These are phyloP conservation scores for Lactarius pseudohatsudake DNA, from an alignment of 768 basidiomycete species.

Conservation along the genomic window DNA sequence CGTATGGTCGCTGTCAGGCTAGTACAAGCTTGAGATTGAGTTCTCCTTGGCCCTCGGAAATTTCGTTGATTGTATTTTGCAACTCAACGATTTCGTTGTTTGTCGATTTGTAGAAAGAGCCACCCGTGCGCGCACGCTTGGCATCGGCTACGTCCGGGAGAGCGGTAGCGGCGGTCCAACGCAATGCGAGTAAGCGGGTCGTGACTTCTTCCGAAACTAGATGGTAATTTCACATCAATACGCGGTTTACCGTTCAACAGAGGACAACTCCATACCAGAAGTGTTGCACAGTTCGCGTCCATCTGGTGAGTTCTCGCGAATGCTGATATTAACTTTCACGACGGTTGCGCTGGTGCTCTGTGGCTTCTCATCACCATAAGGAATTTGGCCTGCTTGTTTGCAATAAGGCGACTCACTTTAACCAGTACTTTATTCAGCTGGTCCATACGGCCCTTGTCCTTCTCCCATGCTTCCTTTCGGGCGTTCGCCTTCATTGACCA, in stretches of 20 bases:
- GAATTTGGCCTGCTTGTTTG: background rate
- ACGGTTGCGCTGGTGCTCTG: background rate
- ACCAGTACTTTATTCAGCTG: background rate
- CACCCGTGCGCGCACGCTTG: conserved; percentile 13
- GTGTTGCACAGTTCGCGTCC: background rate
- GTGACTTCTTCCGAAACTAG: conserved; percentile 9
- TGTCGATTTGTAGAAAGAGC: conserved; percentile 14
- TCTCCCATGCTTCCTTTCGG: conserved; percentile 5
- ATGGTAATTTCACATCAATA: background rate
- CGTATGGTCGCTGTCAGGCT: conserved; percentile 1
- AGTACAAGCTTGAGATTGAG: conserved; percentile 10
- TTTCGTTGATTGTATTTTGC: background rate
- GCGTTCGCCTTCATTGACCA: background rate
- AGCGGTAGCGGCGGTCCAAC: conserved; percentile 9
- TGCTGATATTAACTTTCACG: conserved; percentile 8
- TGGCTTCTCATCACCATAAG: conserved; percentile 4
- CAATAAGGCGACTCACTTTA: conserved; percentile 3
- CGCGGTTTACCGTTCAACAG: background rate
- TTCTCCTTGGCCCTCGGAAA: background rate
- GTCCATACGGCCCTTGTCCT: conserved; percentile 15
- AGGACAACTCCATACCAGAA: conserved; percentile 8
- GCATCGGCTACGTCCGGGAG: background rate
- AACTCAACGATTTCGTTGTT: background rate
- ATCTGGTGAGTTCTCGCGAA: background rate
- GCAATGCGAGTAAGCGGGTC: conserved; percentile 18